Conservation (phyloP, 1,284 basidiomycete genomes). For the Meripilus lineatus region DNA sequence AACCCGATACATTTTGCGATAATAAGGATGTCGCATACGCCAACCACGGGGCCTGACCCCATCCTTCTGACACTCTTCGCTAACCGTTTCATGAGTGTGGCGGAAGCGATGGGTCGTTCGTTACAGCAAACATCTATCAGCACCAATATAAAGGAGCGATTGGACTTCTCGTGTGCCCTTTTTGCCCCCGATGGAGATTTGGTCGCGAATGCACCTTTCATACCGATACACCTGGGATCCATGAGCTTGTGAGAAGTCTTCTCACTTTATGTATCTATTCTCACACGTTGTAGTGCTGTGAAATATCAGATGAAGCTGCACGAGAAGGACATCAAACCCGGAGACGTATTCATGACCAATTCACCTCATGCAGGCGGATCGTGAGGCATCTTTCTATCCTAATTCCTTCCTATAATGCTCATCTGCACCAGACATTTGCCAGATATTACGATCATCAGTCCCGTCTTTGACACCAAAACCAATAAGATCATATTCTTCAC, state of each 20-base stretch:
- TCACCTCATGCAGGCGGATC: conserved; percentile 86
- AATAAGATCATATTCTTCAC: conserved; percentile 89
- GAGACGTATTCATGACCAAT: conserved; percentile 90
- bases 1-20: no score
- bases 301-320: conserved; percentile 85
- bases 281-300: conserved; percentile 56
- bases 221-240: conserved; percentile 75
- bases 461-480: conserved; percentile 66
- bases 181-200: conserved; percentile 89
- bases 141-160: conserved; percentile 87
- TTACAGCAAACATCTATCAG: conserved; percentile 88
- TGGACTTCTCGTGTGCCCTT: conserved; percentile 88
- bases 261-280: neutral
- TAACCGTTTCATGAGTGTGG: conserved; percentile 90
- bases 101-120: conserved; percentile 89
- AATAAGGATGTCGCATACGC: neutral
- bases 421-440: conserved; percentile 58
- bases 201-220: conserved; percentile 88
- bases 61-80: conserved; percentile 88
- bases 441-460: conserved; percentile 88
- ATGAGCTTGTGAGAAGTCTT: conserved; percentile 70
- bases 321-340: conserved; percentile 64
- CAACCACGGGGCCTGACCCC: conserved; percentile 62
- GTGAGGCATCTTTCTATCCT: conserved; percentile 33
- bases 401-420: no score